Conservation (phyloP, 1,284 basidiomycete species). For the Nidula niveotomentosa region DNA sequence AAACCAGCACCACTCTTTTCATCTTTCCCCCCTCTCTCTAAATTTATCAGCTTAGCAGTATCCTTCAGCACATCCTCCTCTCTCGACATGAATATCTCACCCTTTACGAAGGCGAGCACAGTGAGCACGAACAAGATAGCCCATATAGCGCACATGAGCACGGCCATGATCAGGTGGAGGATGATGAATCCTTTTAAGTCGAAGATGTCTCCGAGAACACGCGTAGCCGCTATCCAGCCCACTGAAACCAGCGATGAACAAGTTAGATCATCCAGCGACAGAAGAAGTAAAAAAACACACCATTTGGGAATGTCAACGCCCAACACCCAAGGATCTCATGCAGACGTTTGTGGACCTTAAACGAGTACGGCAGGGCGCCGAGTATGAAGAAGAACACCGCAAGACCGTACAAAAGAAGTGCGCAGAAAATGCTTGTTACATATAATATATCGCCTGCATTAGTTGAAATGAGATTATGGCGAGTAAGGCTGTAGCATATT, state of each 20-base stretch:
- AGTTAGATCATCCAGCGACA: neutral
- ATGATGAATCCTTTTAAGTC: conserved; percentile 34
- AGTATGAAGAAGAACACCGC: conserved; percentile 48
- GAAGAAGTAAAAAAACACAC: conserved; percentile 16
- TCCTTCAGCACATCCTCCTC: conserved; percentile 44
- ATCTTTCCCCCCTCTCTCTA: too few species aligned
- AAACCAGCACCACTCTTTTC: too few species aligned
- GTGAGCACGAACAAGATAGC: conserved; percentile 38
- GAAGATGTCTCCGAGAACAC: conserved; percentile 40
- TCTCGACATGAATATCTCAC: conserved; percentile 43
- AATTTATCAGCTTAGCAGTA: too few species aligned
- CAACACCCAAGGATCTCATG: conserved; percentile 52
- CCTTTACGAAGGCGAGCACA: conserved; percentile 38
- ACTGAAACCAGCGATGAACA: conserved; percentile 20
- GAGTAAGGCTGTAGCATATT: conserved; percentile 27
- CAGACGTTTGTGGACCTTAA: conserved; percentile 47
- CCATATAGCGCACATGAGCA: conserved; percentile 39
- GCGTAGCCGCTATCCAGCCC: conserved; percentile 44
- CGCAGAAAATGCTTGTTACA: conserved; percentile 36
- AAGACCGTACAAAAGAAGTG: conserved; percentile 42
- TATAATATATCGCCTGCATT: conserved; percentile 48
- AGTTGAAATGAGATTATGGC: conserved; percentile 35
- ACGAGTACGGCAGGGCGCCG: conserved; percentile 49
- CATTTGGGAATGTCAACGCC: conserved; percentile 50
- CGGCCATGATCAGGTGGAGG: conserved; percentile 37